Conservation (phyloP, 768 basidiomycete genomes). For the Hysterangium stoloniferum region DNA sequence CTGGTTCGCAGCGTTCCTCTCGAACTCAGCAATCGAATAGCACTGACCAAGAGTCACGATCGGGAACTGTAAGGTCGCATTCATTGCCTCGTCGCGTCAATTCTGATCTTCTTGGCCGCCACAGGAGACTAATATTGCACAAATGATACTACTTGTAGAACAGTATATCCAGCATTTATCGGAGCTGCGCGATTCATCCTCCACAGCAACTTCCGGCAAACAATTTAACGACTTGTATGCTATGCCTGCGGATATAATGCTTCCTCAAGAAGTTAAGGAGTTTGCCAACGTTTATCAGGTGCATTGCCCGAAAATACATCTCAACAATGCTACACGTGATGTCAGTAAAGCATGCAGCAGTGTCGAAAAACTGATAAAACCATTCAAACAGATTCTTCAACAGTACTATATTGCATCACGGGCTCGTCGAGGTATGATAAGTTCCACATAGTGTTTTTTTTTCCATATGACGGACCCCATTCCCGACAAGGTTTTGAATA, state of each 20-base stretch:
- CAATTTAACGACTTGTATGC: constrained; percentile 33
- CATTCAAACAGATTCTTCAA: constrained; percentile 56
- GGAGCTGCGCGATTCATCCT: constrained; percentile 33
- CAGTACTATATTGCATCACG: constrained; percentile 55
- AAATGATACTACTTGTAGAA: constrained; percentile 41
- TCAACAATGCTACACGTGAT: constrained; percentile 72
- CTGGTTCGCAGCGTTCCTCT: no score
- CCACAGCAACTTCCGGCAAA: constrained; percentile 22
- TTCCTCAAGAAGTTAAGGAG: constrained; percentile 63
- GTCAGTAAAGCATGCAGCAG: constrained; percentile 35
- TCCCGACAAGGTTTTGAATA: constrained; percentile 76
- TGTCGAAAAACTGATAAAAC: constrained; percentile 13
- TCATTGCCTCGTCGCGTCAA: neutral
- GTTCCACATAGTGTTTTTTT: neutral
- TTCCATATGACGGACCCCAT: constrained; percentile 61
- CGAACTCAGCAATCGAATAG: neutral
- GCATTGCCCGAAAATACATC: constrained; percentile 74
- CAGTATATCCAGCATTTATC: constrained; percentile 52
- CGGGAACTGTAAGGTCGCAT: neutral
- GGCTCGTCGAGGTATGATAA: constrained; percentile 9
- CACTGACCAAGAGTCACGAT: neutral
- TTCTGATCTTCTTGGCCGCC: neutral
- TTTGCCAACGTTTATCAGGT: constrained; percentile 91
- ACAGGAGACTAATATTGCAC: constrained; percentile 7
- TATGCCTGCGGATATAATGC: constrained; percentile 60